Base-by-base conservation (phyloP, 495 filamentous ascomycete species). In the Aspergillus homomorphus region DNA sequence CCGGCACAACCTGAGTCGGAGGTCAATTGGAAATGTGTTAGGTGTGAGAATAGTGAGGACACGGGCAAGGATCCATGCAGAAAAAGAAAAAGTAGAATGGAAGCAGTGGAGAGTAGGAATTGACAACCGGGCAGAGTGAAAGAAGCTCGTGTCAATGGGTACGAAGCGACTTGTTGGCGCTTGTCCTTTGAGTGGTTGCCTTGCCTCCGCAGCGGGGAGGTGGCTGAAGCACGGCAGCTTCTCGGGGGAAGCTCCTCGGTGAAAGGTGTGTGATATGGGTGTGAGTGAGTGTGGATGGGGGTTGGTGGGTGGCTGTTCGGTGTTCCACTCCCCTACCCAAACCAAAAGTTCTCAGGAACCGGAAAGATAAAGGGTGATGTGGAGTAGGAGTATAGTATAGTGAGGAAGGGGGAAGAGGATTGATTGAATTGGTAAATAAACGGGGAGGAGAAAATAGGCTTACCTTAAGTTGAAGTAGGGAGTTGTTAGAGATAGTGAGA, bases 181-280 rank as follows among this genome's bases (percentile, higher is more conserved):
- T 60, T 41, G 30, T 41, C 6, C n/a, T 10, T 45, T 61, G 44
- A 58, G 45, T 61, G 60, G 60, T 56, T 65, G 56, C 60, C 56
- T 65, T 57, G 56, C 43, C 62, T 66, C 60, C 59, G 64, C 62
- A 62, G 62, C 59, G 60, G 67, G 60, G 62, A 61, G 56, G 51
- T 62, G 55, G 53, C 50, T 61, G 58, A 58, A 57, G 46, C 28
- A 51, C 46, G 53, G 42, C 51, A 54, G 52, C 16, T 28, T 24
- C 14, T 24, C 23, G 59, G 53, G 45, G 33, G 49, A 41, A 43
- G 44, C 33, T 7, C 33, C 33, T 38, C 33, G 33, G 33, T 38
- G 33, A 38, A 14, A n/a, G n/a, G n/a, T n/a, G n/a, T n/a, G n/a
- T n/a, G n/a, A n/a, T n/a, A n/a, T n/a, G n/a, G n/a, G n/a, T n/a